Percentiles rank a stretch among this genome's conserved stretches.
These are phyloP conservation scores for Trapa bicornis DNA, from an alignment of 345 rosid genomes.

Conservation along the genomic window DNA sequence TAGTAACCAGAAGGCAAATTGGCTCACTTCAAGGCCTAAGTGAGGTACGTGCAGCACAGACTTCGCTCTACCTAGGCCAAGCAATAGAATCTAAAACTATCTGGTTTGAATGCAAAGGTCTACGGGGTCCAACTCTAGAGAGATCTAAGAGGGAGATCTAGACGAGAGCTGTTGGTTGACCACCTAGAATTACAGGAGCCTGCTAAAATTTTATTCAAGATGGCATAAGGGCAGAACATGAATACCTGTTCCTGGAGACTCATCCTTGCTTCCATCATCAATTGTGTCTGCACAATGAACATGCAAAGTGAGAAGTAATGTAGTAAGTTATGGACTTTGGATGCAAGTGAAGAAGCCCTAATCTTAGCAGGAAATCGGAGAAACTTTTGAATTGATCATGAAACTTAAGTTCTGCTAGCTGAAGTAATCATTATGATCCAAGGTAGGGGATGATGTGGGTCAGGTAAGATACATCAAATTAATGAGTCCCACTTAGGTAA, in stretches of 20 bases:
- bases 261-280: conserved; percentile 18
- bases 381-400: not conserved
- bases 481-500: no score
- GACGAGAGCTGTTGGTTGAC: not conserved
- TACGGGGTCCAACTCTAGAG: not conserved
- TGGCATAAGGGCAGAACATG: not conserved
- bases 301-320: not conserved
- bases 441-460: no score
- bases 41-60: not conserved
- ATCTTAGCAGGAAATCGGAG: not conserved
- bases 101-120: not conserved
- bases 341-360: not conserved
- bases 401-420: not conserved
- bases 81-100: not conserved
- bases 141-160: not conserved
- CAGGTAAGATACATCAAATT: no score
- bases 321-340: not conserved
- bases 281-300: conserved; percentile 19
- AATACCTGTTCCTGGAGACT: conserved; percentile 33
- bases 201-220: not conserved
- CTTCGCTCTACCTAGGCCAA: not conserved
- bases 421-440: not conserved
- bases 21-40: no score
- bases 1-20: no score
- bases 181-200: not conserved